These are phyloP conservation scores for Onygenales sp. DNA, from an alignment of 2,329 filamentous ascomycete genomes.

Conservation along the genomic window DNA sequence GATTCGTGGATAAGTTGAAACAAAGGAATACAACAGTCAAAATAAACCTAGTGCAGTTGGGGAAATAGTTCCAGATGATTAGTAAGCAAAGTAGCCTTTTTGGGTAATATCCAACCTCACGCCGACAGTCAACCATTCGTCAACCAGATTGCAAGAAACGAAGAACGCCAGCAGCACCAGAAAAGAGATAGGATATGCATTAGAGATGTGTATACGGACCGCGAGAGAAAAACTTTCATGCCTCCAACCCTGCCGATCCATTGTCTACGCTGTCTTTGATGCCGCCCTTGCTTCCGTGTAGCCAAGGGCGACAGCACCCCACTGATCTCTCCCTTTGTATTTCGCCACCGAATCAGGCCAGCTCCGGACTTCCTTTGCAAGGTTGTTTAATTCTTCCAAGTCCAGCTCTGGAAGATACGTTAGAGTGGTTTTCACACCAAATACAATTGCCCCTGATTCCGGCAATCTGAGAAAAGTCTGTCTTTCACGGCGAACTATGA, in stretches of 20 bases:
- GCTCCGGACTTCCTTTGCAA: slow-evolving; percentile 35
- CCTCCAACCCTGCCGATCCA: no score
- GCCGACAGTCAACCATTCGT: no score
- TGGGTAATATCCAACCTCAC: no score
- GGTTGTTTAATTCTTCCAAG: slow-evolving; percentile 30
- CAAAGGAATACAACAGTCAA: not conserved
- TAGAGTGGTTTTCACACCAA: slow-evolving; percentile 42
- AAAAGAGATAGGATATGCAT: no score
- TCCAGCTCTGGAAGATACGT: slow-evolving; percentile 32
- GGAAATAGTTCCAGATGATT: no score
- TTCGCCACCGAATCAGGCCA: slow-evolving; percentile 37
- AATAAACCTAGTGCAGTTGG: not conserved
- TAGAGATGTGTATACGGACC: no score
- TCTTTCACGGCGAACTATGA: slow-evolving; percentile 40
- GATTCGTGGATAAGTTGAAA: not conserved
- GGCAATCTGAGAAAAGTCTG: slow-evolving; percentile 42
- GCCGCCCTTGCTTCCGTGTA: slow-evolving; percentile 11
- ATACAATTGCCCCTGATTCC: slow-evolving; percentile 36
- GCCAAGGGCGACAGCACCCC: slow-evolving; percentile 31
- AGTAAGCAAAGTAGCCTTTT: no score
- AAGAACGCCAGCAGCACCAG: no score
- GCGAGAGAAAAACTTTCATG: no score
- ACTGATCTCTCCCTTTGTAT: slow-evolving; percentile 37
- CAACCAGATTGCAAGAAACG: no score
- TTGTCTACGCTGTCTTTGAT: not conserved